A percentile compares a stretch with the other conserved stretches of the same genome.
Conservation (phyloP, 345 rosid species). For the Noccaea bulbosa region DNA sequence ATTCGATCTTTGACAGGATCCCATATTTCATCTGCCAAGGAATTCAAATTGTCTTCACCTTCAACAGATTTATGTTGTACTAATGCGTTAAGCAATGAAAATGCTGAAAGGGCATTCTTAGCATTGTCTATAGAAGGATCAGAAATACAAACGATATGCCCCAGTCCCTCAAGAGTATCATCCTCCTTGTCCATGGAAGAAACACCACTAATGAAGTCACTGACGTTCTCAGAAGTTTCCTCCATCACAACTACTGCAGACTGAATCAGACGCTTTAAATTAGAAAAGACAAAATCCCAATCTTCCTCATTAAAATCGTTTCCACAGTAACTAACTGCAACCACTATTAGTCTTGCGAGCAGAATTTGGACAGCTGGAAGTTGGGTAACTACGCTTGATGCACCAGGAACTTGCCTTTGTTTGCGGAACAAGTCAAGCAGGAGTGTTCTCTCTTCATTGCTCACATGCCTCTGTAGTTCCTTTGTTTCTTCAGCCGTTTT, state of each 20-base stretch:
- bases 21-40: conserved; percentile 57
- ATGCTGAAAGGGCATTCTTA: conserved; percentile 69
- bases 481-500: conserved; percentile 51
- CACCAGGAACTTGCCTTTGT: conserved; percentile 62
- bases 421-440: conserved; percentile 77
- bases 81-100: conserved; percentile 55
- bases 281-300: conserved; percentile 78
- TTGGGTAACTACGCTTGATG: conserved; percentile 48
- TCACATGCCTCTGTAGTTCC: conserved; percentile 59
- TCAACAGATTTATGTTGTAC: conserved; percentile 46
- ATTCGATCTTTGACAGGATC: conserved; percentile 64
- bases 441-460: conserved; percentile 62
- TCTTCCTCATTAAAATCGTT: conserved; percentile 77
- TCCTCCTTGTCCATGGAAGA: conserved; percentile 44
- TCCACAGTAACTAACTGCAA: conserved; percentile 86
- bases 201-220: conserved; percentile 55
- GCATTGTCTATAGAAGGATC: conserved; percentile 60
- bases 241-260: conserved; percentile 90
- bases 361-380: conserved; percentile 59
- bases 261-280: conserved; percentile 74
- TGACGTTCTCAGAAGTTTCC: conserved; percentile 80
- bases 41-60: conserved; percentile 41
- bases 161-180: conserved; percentile 56
- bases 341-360: conserved; percentile 66
- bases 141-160: conserved; percentile 56